These are phyloP conservation scores for Penicillium sp. DNA, from an alignment of 2,329 filamentous ascomycete genomes.

Conservation along the genomic window DNA sequence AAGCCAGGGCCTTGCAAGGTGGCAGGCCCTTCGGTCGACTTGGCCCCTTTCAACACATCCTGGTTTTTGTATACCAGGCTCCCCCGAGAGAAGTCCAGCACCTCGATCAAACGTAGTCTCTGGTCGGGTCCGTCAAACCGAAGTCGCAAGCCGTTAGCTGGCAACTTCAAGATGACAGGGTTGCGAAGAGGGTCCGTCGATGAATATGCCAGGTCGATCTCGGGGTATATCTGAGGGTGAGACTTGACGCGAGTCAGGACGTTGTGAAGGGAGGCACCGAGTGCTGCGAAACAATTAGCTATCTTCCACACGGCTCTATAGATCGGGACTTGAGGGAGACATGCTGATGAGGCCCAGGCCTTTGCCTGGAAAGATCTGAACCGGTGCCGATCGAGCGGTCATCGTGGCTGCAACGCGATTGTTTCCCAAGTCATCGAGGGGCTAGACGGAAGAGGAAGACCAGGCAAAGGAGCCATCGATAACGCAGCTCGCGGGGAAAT, in stretches of 20 bases:
- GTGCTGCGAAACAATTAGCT: conserved; percentile 60
- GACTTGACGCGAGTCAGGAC: conserved; percentile 86
- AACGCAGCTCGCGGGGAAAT: conserved; percentile 13
- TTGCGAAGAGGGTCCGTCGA: conserved; percentile 74
- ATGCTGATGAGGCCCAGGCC: conserved; percentile 67
- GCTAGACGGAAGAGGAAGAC: conserved; percentile 13
- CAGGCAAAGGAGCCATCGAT: conserved; percentile 16
- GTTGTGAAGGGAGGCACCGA: conserved; percentile 91
- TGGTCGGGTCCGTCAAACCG: conserved; percentile 95
- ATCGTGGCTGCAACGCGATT: conserved; percentile 35
- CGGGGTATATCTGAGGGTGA: conserved; percentile 80
- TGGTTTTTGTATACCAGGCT: conserved; percentile 81
- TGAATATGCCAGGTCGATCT: conserved; percentile 82
- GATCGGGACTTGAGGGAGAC: conserved; percentile 26
- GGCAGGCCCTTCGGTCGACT: conserved; percentile 40
- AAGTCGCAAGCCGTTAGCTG: conserved; percentile 84
- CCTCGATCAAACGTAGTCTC: conserved; percentile 85
- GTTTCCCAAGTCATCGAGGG: conserved; percentile 18
- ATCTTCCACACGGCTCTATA: conserved; percentile 14
- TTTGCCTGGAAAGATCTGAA: conserved; percentile 70
- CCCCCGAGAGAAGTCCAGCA: conserved; percentile 86
- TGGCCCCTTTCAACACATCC: conserved; percentile 71
- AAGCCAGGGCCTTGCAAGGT: conserved; percentile 72
- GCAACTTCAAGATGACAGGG: conserved; percentile 76
- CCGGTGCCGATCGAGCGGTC: conserved; percentile 48